These are phyloP conservation scores for Dichomitus squalens DNA, from an alignment of 1,284 basidiomycete species.

Conservation along the genomic window DNA sequence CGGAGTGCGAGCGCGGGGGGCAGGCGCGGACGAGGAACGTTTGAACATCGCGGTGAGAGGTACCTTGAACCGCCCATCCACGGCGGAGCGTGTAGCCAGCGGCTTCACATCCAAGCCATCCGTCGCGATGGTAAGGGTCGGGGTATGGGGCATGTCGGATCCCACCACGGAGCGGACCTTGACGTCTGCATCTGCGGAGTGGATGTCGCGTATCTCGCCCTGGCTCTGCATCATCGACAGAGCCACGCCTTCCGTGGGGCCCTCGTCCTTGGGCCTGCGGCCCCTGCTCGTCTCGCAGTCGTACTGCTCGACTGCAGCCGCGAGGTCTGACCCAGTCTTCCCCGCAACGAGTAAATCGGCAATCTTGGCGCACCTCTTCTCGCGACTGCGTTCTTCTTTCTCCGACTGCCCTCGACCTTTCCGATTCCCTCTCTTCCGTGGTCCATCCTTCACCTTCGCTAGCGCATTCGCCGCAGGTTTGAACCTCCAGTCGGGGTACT, in stretches of 20 bases:
- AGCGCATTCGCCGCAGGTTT: conserved; percentile 60
- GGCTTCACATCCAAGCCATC: conserved; percentile 30
- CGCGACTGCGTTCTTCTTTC: conserved; percentile 39
- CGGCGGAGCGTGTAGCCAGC: conserved; percentile 32
- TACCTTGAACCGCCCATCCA: conserved; percentile 42
- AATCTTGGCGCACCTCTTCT: conserved; percentile 50
- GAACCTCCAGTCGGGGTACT: conserved; percentile 80
- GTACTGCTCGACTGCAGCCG: conserved; percentile 48
- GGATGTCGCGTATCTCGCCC: neutral
- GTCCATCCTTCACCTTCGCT: conserved; percentile 48
- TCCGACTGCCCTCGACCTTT: conserved; percentile 44
- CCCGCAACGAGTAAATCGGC: conserved; percentile 54
- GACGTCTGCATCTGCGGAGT: conserved; percentile 2
- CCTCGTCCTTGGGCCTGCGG: conserved; percentile 28
- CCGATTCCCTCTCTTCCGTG: conserved; percentile 29
- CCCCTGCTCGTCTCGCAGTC: conserved; percentile 29
- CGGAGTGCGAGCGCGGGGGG: conserved; percentile 33
- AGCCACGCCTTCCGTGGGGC: conserved; percentile 4
- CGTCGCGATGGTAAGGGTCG: conserved; percentile 9
- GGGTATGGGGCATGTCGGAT: neutral
- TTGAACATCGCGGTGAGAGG: conserved; percentile 62
- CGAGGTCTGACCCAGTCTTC: conserved; percentile 50
- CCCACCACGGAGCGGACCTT: conserved; percentile 7
- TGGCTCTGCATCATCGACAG: conserved; percentile 13
- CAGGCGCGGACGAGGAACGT: conserved; percentile 58